Conservation (phyloP, 2,329 filamentous ascomycete species). For the Penicillium sp. region DNA sequence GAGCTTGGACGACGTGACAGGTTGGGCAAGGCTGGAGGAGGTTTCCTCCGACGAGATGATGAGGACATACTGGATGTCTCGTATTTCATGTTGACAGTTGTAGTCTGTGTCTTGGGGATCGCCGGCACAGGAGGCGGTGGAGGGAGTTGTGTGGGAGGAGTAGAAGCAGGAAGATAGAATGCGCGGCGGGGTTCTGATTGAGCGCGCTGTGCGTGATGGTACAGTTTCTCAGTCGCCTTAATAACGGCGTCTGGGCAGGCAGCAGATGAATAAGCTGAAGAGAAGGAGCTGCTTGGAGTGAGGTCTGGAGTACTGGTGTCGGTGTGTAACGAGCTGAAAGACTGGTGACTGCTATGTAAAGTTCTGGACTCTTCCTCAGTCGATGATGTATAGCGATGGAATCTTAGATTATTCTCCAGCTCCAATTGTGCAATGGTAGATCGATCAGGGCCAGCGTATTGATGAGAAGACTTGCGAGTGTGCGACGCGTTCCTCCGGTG, state of each 20-base stretch:
- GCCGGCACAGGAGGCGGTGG: constrained; percentile 32
- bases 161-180: constrained; percentile 33
- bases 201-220: constrained; percentile 29
- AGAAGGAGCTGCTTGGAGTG: constrained; percentile 47
- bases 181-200: constrained; percentile 23
- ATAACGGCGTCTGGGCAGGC: constrained; percentile 35
- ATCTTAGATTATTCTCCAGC: constrained; percentile 35
- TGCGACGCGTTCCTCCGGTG: constrained; percentile 21
- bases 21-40: constrained; percentile 38
- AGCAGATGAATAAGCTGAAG: constrained; percentile 40
- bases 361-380: constrained; percentile 29
- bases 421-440: constrained; percentile 39
- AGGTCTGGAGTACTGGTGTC: constrained; percentile 41
- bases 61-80: constrained; percentile 28
- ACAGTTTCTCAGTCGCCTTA: constrained; percentile 35
- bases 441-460: constrained; percentile 29
- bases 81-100: constrained; percentile 38
- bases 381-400: constrained; percentile 34
- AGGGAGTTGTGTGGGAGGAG: constrained; percentile 28
- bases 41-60: constrained; percentile 37
- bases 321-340: constrained; percentile 40
- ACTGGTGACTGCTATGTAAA: constrained; percentile 37
- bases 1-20: constrained; percentile 29
- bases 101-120: constrained; percentile 28
- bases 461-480: constrained; percentile 8